Evolutionary conservation across 2,329 filamentous ascomycete genomes (phyloP), one percentile per base, ranked within the genome.

Genomic region (Phoma sp.): DNA sequence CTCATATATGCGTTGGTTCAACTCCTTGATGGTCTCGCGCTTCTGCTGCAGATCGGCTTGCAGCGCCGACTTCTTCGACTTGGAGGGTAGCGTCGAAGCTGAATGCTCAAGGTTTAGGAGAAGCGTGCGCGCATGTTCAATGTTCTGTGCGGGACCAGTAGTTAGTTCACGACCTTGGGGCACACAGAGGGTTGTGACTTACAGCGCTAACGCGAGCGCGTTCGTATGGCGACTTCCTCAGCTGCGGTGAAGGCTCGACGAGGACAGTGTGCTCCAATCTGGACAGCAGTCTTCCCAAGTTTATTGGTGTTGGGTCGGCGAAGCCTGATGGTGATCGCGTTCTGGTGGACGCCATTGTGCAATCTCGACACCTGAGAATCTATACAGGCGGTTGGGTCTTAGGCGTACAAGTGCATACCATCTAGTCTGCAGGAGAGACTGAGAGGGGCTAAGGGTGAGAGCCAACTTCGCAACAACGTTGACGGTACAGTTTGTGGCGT

Each of bases 31-130:
- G 4, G 85, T 70, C 32, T 89, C 86, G 52, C 87, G 82, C 66
- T 90, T 89, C 38, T 77, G 76, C 56, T 84, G 81, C 29, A 93
- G 78, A 57, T 89, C 86, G 22, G 78, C 75, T 71, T 91, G 88
- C 14, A 82, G 70, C 53, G 87, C 83, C 58, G 85, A 79, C 62
- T 85, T 83, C 54, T 83, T 83, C 2, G 70, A 66, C 52, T 72
- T 72, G n/a, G 69, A 68, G 13, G 69, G 58, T 25, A 70, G 49
- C n/a, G 75, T 78, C 11, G 84, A 74, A 5, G 85, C 82, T 62
- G 89, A 85, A 64, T 90, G 88, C 70, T 92, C 90, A 37, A 91
- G 82, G 55, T 82, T 86, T 18, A 88, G 82, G 51, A 93, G 83
- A 27, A 90, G 81, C 0, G 81, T 82, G 36, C 86, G 85, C 18